Evolutionary conservation across 2,329 filamentous ascomycete species (phyloP).

Genomic region (Pestalotiopsis sp.): DNA sequence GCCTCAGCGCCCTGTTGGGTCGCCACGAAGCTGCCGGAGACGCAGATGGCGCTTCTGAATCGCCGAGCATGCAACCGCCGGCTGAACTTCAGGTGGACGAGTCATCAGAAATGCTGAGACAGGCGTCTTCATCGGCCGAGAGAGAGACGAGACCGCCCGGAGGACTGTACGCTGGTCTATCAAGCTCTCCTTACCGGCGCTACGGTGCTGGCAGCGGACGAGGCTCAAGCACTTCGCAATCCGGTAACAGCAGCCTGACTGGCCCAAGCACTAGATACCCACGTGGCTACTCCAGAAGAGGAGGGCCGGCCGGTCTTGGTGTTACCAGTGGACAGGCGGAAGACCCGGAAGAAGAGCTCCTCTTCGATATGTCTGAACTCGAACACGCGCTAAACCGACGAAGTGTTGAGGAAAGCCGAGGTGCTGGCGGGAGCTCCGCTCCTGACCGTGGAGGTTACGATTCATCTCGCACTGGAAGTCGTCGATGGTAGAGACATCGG

Average conservation of each 20-base stretch:
- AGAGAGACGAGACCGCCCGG: constrained; percentile 49
- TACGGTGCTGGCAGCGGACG: constrained; percentile 42
- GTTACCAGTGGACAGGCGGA: constrained; percentile 46
- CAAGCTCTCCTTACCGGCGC: constrained; percentile 50
- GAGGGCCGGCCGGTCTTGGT: constrained; percentile 39
- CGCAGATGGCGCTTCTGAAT: constrained; percentile 31
- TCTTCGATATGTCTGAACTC: constrained; percentile 76
- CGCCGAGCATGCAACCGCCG: constrained; percentile 41
- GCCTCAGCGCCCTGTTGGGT: constrained; percentile 64
- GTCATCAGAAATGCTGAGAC: constrained; percentile 41
- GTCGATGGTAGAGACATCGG: constrained; percentile 26
- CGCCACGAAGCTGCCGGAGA: constrained; percentile 42
- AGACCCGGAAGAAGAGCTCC: constrained; percentile 66
- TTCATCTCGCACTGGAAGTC: constrained; percentile 23
- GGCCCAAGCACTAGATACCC: constrained; percentile 34
- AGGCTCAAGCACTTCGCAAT: constrained; percentile 32
- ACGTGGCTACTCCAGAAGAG: constrained; percentile 36
- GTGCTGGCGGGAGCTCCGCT: constrained; percentile 39
- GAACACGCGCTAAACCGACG: constrained; percentile 57
- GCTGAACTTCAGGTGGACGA: constrained; percentile 43
- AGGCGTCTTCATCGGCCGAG: constrained; percentile 39
- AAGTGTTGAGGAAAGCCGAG: constrained; percentile 58
- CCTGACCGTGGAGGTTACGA: constrained; percentile 42
- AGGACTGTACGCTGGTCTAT: constrained; percentile 40
- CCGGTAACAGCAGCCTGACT: constrained; percentile 34